phyloP scores from a whole-genome alignment of 495 filamentous ascomycete species.

The Platismatia glauca region DNA sequence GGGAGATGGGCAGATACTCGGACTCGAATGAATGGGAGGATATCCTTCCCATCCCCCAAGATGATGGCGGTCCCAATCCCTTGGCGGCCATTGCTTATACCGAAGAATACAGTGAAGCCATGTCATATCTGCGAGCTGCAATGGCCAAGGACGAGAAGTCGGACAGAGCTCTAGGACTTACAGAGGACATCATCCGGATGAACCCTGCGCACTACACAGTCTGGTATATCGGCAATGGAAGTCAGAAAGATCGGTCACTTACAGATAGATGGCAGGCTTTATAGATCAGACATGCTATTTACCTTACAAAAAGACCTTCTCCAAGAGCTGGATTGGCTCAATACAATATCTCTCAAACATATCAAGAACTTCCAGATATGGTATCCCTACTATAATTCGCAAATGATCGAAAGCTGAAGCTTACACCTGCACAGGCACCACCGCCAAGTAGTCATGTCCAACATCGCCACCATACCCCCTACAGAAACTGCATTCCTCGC shows the following conservation, averaged over 20 bases:
- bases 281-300: slow-evolving; percentile 69
- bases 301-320: slow-evolving; percentile 55
- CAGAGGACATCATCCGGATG: slow-evolving; percentile 77
- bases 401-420: neutral
- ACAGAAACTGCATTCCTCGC: slow-evolving; percentile 68
- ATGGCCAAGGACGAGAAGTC: slow-evolving; percentile 85
- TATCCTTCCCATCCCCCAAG: slow-evolving; percentile 69
- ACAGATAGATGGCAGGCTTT: slow-evolving; percentile 49
- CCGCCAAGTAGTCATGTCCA: slow-evolving; percentile 71
- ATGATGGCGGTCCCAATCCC: slow-evolving; percentile 64
- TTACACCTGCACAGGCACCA: slow-evolving; percentile 55
- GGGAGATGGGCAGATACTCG: slow-evolving; percentile 43
- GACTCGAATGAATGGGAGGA: slow-evolving; percentile 73
- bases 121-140: slow-evolving; percentile 81
- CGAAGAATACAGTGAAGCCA: slow-evolving; percentile 77
- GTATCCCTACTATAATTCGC: slow-evolving; percentile 25
- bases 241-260: neutral
- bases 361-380: slow-evolving; percentile 99
- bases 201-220: slow-evolving; percentile 98
- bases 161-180: slow-evolving; percentile 69
- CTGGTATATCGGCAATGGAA: slow-evolving; percentile 47
- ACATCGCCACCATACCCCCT: slow-evolving; percentile 47
- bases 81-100: slow-evolving; percentile 85
- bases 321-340: slow-evolving; percentile 77
- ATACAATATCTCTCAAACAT: slow-evolving; percentile 66